These are phyloP conservation scores for Aspergillus cavernicola DNA, from an alignment of 495 filamentous ascomycete species.

Conservation along the genomic window DNA sequence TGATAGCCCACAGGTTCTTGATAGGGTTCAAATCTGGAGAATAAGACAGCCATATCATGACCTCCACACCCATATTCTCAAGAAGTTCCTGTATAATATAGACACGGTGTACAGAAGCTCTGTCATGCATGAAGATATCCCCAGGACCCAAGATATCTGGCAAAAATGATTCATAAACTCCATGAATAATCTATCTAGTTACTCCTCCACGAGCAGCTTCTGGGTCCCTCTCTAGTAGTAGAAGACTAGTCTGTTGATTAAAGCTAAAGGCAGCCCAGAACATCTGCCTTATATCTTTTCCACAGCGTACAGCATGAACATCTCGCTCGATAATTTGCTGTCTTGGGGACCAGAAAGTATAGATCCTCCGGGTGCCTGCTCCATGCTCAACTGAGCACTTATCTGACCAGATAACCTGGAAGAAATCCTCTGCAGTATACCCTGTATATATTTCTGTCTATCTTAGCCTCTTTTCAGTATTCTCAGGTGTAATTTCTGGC, in stretches of 20 bases:
- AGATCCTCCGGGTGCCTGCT: not conserved
- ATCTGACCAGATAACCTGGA: not conserved
- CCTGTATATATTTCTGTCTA: not conserved
- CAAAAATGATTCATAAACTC: slow-evolving; percentile 1
- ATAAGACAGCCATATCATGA: not conserved
- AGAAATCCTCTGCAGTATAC: not conserved
- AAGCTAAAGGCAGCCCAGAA: slow-evolving; percentile 3
- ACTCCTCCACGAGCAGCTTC: not conserved
- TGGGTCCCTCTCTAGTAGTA: not conserved
- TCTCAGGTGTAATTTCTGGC: not conserved
- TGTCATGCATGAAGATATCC: slow-evolving; percentile 4
- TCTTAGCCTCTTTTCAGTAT: not conserved
- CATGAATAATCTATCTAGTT: not conserved
- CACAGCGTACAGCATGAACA: not conserved
- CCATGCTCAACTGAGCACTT: not conserved
- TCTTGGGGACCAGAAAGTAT: not conserved
- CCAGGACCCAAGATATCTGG: not conserved
- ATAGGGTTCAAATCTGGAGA: not conserved
- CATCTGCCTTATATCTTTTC: slow-evolving; percentile 1
- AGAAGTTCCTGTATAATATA: not conserved
- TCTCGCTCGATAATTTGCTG: not conserved
- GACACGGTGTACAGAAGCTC: not conserved
- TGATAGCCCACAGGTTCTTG: not conserved
- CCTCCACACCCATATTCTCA: not conserved
- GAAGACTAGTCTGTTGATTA: not conserved